phyloP scores from a whole-genome alignment of 2,329 filamentous ascomycete species.

The Neopestalotiopsis rosae region DNA sequence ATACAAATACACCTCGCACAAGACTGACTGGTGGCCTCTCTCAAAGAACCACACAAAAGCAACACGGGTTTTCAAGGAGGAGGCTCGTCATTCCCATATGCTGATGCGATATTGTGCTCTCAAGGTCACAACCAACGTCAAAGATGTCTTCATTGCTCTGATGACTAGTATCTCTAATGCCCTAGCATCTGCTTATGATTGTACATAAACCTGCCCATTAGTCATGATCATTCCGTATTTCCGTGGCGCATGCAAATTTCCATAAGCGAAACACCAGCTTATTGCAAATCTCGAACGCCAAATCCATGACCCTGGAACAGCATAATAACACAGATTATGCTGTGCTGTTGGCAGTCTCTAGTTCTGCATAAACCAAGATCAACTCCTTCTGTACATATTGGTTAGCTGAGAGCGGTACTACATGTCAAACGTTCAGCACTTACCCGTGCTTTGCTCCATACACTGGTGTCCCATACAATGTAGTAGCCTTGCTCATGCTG shows the following conservation, averaged over 20 bases:
- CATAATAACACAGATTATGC: not conserved
- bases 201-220: conserved; percentile 7
- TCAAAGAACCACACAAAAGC: no score
- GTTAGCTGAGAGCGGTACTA: not conserved
- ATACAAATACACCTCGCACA: no score
- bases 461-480: conserved; percentile 67
- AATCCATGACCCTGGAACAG: not conserved
- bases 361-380: conserved; percentile 64
- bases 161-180: not conserved
- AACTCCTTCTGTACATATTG: conserved; percentile 56
- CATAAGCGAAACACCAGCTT: conserved; percentile 15
- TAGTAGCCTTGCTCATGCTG: conserved; percentile 70
- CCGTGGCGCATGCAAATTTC: conserved; percentile 7
- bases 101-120: no score
- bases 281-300: conserved; percentile 5
- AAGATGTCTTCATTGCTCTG: not conserved
- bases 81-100: no score
- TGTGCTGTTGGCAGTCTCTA: conserved; percentile 51
- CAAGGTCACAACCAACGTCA: not conserved
- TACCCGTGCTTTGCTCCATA: conserved; percentile 69
- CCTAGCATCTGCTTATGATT: not conserved
- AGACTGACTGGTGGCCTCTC: no score
- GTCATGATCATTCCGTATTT: conserved; percentile 16
- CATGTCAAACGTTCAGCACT: not conserved
- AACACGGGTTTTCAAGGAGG: no score